phyloP scores from a whole-genome alignment of 352 stramenopile genomes.

The Pythium graminicola region DNA sequence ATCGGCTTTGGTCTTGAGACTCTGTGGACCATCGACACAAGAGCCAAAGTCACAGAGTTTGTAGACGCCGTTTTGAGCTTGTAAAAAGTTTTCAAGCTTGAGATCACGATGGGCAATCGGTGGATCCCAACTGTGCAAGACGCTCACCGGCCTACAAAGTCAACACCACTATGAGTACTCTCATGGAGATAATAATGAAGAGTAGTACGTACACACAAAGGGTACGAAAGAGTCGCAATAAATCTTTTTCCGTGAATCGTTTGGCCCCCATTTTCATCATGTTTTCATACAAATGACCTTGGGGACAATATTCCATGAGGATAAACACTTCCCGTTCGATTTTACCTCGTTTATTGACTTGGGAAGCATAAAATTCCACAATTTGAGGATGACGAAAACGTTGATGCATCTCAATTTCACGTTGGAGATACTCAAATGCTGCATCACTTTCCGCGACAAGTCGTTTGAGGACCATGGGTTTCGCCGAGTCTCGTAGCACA shows the following conservation, averaged over 20 bases:
- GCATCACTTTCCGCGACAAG: slow-evolving; percentile 66
- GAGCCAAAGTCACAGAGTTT: slow-evolving; percentile 96
- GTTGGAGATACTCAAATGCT: slow-evolving; percentile 50
- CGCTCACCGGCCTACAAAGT: slow-evolving; percentile 41
- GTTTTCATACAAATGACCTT: slow-evolving; percentile 91
- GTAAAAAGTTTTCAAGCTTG: slow-evolving; percentile 97
- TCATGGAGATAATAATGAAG: not conserved
- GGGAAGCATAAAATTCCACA: slow-evolving; percentile 59
- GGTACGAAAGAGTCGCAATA: slow-evolving; percentile 45
- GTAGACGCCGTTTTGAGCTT: slow-evolving; percentile 84
- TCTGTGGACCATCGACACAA: slow-evolving; percentile 72
- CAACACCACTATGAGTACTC: not conserved
- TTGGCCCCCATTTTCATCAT: slow-evolving; percentile 84
- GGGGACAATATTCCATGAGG: slow-evolving; percentile 95
- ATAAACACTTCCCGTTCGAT: slow-evolving; percentile 88
- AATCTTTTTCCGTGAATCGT: slow-evolving; percentile 57
- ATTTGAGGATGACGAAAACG: slow-evolving; percentile 59
- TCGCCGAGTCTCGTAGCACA: slow-evolving; percentile 24
- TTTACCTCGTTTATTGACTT: slow-evolving; percentile 29
- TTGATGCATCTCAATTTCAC: slow-evolving; percentile 69
- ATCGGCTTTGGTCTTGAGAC: slow-evolving; percentile 79
- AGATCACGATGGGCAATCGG: slow-evolving; percentile 95
- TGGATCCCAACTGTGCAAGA: slow-evolving; percentile 72
- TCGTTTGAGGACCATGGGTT: slow-evolving; percentile 64
- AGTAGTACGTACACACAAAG: slow-evolving; percentile 56